These are phyloP conservation scores for Ligustrum vulgare DNA, from an alignment of 257 asterid species.

Conservation along the genomic window DNA sequence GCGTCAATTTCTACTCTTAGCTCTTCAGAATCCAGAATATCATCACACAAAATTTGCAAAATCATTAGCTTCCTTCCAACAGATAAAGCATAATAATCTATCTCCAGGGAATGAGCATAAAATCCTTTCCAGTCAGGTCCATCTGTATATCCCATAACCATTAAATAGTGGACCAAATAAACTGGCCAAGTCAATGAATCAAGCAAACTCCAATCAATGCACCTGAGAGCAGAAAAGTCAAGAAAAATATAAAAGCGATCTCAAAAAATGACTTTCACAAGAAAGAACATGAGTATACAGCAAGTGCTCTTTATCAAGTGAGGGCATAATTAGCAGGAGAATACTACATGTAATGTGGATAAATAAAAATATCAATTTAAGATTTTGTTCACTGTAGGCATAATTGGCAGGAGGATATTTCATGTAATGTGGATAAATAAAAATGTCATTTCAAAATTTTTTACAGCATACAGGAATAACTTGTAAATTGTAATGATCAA, in stretches of 20 bases:
- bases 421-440: slow-evolving; percentile 4
- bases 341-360: neutral
- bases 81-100: slow-evolving; percentile 65
- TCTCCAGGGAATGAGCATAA: slow-evolving; percentile 61
- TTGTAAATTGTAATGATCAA: neutral
- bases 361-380: neutral
- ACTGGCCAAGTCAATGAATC: slow-evolving; percentile 85
- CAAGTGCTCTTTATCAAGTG: slow-evolving; percentile 1
- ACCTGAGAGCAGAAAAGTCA: slow-evolving; percentile 40
- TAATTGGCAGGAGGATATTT: slow-evolving; percentile 14
- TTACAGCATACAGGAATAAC: slow-evolving; percentile 5
- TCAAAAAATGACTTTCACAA: neutral
- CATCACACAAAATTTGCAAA: slow-evolving; percentile 81
- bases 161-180: slow-evolving; percentile 62
- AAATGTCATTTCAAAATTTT: slow-evolving; percentile 8
- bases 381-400: neutral
- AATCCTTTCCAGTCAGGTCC: slow-evolving; percentile 68
- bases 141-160: slow-evolving; percentile 49
- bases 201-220: slow-evolving; percentile 82
- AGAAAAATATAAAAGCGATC: slow-evolving; percentile 11
- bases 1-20: slow-evolving; percentile 66
- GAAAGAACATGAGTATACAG: slow-evolving; percentile 18
- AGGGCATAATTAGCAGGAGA: slow-evolving; percentile 19
- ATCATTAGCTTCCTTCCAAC: slow-evolving; percentile 60
- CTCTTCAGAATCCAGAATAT: slow-evolving; percentile 70